These are phyloP conservation scores for Bipolaris oryzae DNA, from an alignment of 2,329 filamentous ascomycete genomes.

Conservation along the genomic window DNA sequence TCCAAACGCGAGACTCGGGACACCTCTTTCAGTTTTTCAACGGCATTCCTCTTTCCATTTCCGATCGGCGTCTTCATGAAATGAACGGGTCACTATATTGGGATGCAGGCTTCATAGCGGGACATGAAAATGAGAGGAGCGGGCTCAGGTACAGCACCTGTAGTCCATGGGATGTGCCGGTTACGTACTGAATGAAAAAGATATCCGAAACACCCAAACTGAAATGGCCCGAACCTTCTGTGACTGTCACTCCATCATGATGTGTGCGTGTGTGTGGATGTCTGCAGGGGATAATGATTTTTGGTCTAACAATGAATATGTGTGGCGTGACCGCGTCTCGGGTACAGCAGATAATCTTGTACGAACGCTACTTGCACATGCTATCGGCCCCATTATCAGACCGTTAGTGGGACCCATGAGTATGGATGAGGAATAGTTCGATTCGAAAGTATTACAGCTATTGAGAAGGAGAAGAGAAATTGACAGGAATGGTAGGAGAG, in stretches of 20 bases:
- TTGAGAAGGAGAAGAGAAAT: no score
- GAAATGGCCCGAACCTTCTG: neutral
- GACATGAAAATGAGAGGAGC: slow-evolving; percentile 41
- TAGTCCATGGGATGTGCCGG: slow-evolving; percentile 35
- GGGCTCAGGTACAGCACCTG: slow-evolving; percentile 34
- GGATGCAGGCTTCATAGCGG: slow-evolving; percentile 39
- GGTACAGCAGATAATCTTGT: neutral
- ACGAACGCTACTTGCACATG: no score
- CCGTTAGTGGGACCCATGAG: no score
- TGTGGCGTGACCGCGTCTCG: neutral
- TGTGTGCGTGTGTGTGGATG: neutral
- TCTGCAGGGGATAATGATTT: neutral
- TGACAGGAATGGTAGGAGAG: no score
- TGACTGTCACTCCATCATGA: neutral
- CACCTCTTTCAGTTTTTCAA: slow-evolving; percentile 40
- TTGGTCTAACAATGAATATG: neutral
- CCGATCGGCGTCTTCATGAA: slow-evolving; percentile 45
- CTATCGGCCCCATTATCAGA: no score
- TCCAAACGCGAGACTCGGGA: slow-evolving; percentile 34
- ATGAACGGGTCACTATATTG: slow-evolving; percentile 39
- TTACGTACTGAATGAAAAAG: slow-evolving; percentile 47
- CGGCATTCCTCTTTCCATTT: slow-evolving; percentile 45
- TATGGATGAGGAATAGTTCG: no score
- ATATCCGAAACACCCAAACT: slow-evolving; percentile 31
- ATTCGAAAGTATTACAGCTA: no score